Percentiles rank a stretch among this genome's conserved stretches.
Conservation (phyloP, 352 stramenopile genomes). For the Phytophthora agathidicida region DNA sequence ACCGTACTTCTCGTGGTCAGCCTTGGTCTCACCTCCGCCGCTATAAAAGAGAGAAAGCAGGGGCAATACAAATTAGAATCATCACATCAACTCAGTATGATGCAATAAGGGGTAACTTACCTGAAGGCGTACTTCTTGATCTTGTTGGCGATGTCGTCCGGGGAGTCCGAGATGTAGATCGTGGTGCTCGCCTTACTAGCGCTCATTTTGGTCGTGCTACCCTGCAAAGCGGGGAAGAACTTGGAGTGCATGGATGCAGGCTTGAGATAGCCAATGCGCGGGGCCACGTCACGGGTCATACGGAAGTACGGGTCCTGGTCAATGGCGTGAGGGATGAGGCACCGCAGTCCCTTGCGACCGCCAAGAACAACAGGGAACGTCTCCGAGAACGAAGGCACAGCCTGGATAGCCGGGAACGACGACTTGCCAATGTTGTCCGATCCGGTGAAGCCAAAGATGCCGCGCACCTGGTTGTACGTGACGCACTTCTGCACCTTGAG, state of each 20-base stretch:
- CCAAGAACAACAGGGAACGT: slow-evolving; percentile 95
- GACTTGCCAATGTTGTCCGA: slow-evolving; percentile 99
- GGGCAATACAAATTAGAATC: slow-evolving; percentile 67
- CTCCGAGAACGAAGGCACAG: slow-evolving; percentile 97
- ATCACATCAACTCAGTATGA: slow-evolving; percentile 6
- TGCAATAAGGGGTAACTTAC: slow-evolving; percentile 25
- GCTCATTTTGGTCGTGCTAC: slow-evolving; percentile 98
- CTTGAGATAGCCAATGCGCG: slow-evolving; percentile 96
- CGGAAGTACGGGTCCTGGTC: slow-evolving; percentile 99
- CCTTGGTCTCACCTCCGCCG: slow-evolving; percentile 97
- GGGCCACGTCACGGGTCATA: slow-evolving; percentile 99
- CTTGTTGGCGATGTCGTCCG: slow-evolving; percentile 95
- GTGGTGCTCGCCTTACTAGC: slow-evolving; percentile 95
- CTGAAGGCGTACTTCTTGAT: slow-evolving; percentile 91
- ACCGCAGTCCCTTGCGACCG: slow-evolving; percentile 92
- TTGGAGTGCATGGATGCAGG: slow-evolving; percentile 99
- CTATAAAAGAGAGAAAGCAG: slow-evolving; percentile 62
- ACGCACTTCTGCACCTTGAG: slow-evolving; percentile 99
- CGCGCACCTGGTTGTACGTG: slow-evolving; percentile 97
- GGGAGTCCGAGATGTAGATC: slow-evolving; percentile 99
- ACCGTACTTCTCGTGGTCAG: slow-evolving; percentile 97
- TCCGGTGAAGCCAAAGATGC: slow-evolving; percentile 99
- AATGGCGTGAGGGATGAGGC: slow-evolving; percentile 99
- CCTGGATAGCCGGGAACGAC: slow-evolving; percentile 98
- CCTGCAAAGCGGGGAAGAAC: slow-evolving; percentile 99